Base-by-base conservation (phyloP, 2,329 filamentous ascomycete genomes). In the Sporothrix humicola region DNA sequence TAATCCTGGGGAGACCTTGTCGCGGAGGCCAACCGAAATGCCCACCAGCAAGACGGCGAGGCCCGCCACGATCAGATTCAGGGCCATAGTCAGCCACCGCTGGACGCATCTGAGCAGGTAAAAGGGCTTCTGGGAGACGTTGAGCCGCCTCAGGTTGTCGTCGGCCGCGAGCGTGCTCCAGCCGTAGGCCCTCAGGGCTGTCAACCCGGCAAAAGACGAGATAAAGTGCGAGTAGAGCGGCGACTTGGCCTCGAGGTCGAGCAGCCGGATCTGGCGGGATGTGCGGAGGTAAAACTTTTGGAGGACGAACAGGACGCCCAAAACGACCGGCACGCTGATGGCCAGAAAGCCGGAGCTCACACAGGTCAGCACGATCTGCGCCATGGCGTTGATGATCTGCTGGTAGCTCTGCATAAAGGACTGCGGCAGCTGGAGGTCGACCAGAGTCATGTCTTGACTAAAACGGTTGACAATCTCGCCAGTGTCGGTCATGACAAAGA, bases 51-150 rank as follows among this genome's bases (percentile, higher is more conserved):
- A 72, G 1, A 80, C 77, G 2, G 82, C 82, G 1, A 84, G 71
- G 4, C 77, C 79, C 3, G 80, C 80, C 1, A 84, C 81, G 8
- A 83, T 74, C 8, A 84, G 75, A 58, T 83, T 79, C 3, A 84
- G 76, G 0, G 82, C 81, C 1, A 84, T 76, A 0, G 79, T 80
- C 2, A 85, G 79, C 88, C 88, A 90, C 48, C 86, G 82, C 77
- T 91, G 89, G 4, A 89, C 83, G 48, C 85, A 84, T 72, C 83
- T 86, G 4, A 90, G 81, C 0, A 89, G 82, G 76, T 91, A 91
- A 66, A 85, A 87, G 0, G 88, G 88, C 23, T 82, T 80, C 76
- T 90, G 88, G 0, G 87, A 88, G 7, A 79, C 79, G 73, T 90
- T 86, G 1, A 90, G 80, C 0, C 87, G 81, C 3, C 76, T 74